Base-by-base conservation (phyloP, 1,139 yeast genomes). In the Nakaseomyces bracarensis region DNA sequence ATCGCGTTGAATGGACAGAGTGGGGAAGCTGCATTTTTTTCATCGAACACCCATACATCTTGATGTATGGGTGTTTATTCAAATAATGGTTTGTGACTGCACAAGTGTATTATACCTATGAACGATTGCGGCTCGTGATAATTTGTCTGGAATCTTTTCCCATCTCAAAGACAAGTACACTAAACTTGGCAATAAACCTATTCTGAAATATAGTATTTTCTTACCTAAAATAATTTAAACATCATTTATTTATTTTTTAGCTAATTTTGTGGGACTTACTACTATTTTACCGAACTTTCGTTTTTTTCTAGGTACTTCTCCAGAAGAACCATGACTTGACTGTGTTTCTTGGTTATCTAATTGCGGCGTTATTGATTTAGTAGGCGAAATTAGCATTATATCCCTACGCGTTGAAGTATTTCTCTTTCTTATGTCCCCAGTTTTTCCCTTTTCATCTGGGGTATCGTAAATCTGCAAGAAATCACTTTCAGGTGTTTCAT, bases 231-330 rank as follows among this genome's bases (percentile, higher is more conserved):
- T n/a, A n/a, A n/a, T n/a, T n/a, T n/a, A n/a, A n/a, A n/a, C n/a
- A n/a, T 22, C 25, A 22, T 22, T 22, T 22, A 10, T 6, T 22
- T 22, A 22, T 22, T 27, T 27, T 13, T 27, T 27, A 7, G 14
- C 9, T 4, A 16, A 14, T 19, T 30, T 30, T 14, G 22, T 7
- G n/a, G 34, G 34, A 16, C 34, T 30, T 4, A 30, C 34, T 8
- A 30, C 11, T 7, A 30, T n/a, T 30, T 30, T 30, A 2, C 34
- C 34, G 18, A 30, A 30, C 18, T 30, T 30, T n/a, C 34, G 34
- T 11, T 30, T 30, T 11, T 30, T 30, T 14, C 3, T 10, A 13
- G 31, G 18, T 6, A 10, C 10, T 5, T 13, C 18, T 9, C 14
- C 31, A 11, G 31, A 13, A 2, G 31, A 4, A 8, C 19, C 7